These are phyloP conservation scores for Psilocybe mexicana DNA, from an alignment of 1,284 basidiomycete species.

Conservation along the genomic window DNA sequence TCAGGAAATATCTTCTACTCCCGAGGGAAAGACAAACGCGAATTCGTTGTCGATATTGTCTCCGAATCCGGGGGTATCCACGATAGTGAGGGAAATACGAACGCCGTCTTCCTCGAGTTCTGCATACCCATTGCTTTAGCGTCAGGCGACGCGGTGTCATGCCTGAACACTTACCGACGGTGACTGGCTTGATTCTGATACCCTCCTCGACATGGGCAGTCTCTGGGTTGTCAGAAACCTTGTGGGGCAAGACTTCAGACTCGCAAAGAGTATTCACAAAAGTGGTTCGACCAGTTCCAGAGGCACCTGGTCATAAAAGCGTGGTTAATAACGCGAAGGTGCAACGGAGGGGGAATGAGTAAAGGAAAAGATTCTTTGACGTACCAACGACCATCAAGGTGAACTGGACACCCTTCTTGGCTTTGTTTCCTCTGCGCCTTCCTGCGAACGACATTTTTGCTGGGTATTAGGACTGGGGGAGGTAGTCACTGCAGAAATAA, in stretches of 20 bases:
- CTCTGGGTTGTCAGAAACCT: conserved; percentile 83
- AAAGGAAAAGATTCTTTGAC: conserved; percentile 30
- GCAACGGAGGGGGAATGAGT: not conserved
- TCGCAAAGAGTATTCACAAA: conserved; percentile 99
- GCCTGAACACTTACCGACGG: conserved; percentile 71
- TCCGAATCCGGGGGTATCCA: conserved; percentile 98
- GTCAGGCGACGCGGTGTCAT: conserved; percentile 4
- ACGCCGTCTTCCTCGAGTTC: conserved; percentile 99
- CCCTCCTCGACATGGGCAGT: conserved; percentile 94
- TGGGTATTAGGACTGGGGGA: conserved; percentile 26
- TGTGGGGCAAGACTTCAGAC: conserved; percentile 85
- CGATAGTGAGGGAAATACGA: conserved; percentile 96
- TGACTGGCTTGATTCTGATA: conserved; percentile 94
- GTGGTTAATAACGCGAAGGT: conserved; percentile 19
- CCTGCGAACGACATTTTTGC: conserved; percentile 77
- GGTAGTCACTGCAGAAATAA: conserved; percentile 9
- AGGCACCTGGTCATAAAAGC: conserved; percentile 66
- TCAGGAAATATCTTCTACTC: not conserved
- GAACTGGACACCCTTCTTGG: conserved; percentile 97
- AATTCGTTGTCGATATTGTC: conserved; percentile 99
- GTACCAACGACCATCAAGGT: conserved; percentile 93
- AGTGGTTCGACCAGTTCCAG: conserved; percentile 94
- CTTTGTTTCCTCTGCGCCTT: conserved; percentile 89
- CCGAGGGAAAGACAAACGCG: conserved; percentile 59
- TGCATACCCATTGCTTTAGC: conserved; percentile 30